A percentile compares a stretch with the other conserved stretches of the same genome.
These are phyloP conservation scores for Rubia yunnanensis DNA, from an alignment of 257 asterid genomes.

Conservation along the genomic window DNA sequence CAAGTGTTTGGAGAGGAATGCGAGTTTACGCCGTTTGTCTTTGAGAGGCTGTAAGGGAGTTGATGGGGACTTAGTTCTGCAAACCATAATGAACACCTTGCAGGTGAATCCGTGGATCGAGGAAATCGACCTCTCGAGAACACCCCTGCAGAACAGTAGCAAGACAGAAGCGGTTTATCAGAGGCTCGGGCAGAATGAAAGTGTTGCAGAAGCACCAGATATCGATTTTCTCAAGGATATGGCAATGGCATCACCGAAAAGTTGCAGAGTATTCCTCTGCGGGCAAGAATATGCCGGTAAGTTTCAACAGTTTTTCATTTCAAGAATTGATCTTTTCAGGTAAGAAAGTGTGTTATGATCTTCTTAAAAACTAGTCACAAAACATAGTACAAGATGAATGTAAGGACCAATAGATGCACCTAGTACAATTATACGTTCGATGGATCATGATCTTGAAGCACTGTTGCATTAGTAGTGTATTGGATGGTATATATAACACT, in stretches of 20 bases:
- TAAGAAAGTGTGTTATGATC: too few relatives aligned
- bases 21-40: slow-evolving; percentile 42
- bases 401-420: background rate
- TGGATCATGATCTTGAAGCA: too few relatives aligned
- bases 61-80: slow-evolving; percentile 52
- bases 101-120: slow-evolving; percentile 89
- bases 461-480: background rate
- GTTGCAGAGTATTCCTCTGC: slow-evolving; percentile 59
- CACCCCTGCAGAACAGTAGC: slow-evolving; percentile 60
- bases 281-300: slow-evolving; percentile 74
- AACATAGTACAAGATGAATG: background rate
- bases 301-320: background rate
- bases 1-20: slow-evolving; percentile 62
- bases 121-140: slow-evolving; percentile 51
- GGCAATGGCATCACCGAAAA: slow-evolving; percentile 54
- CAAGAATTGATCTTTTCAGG: background rate
- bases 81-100: slow-evolving; percentile 46
- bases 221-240: slow-evolving; percentile 54
- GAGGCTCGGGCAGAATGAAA: slow-evolving; percentile 49
- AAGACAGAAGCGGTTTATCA: slow-evolving; percentile 48
- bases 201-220: slow-evolving; percentile 31
- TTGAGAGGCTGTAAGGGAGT: slow-evolving; percentile 79
- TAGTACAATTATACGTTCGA: too few relatives aligned
- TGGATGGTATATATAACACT: too few relatives aligned
- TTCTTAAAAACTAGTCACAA: too few relatives aligned